phyloP scores from a whole-genome alignment of 2,329 filamentous ascomycete genomes.

The Cadophora sp. region DNA sequence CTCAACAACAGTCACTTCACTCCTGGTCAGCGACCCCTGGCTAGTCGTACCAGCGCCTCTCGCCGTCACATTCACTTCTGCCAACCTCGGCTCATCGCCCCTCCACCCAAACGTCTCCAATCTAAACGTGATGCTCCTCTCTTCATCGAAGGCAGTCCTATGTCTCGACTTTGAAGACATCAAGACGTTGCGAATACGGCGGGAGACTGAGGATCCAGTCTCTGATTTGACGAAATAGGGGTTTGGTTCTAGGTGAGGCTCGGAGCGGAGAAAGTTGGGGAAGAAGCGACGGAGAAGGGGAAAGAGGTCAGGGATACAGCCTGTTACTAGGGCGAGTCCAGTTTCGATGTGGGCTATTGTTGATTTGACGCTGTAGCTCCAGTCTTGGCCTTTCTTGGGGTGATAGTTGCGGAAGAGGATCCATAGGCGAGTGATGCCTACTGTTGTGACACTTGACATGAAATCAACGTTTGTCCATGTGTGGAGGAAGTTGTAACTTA shows the following conservation, averaged over 20 bases:
- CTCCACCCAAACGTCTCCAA: slow-evolving; percentile 21
- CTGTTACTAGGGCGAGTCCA: slow-evolving; percentile 32
- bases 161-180: background rate
- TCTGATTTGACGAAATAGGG: slow-evolving; percentile 17
- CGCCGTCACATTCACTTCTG: slow-evolving; percentile 1
- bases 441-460: slow-evolving; percentile 30
- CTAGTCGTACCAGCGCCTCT: background rate
- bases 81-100: slow-evolving; percentile 4
- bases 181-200: slow-evolving; percentile 8
- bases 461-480: background rate
- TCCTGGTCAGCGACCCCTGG: background rate
- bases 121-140: slow-evolving; percentile 1
- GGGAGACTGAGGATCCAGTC: background rate
- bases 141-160: slow-evolving; percentile 10
- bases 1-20: slow-evolving; percentile 15
- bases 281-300: slow-evolving; percentile 22
- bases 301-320: slow-evolving; percentile 28
- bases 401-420: slow-evolving; percentile 24
- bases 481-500: background rate
- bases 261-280: slow-evolving; percentile 20
- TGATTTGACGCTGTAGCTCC: slow-evolving; percentile 28
- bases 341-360: slow-evolving; percentile 35
- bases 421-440: slow-evolving; percentile 30
- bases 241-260: slow-evolving; percentile 11
- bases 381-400: slow-evolving; percentile 20